phyloP scores from a whole-genome alignment of 768 basidiomycete genomes.

The Tephrocybe sp. region DNA sequence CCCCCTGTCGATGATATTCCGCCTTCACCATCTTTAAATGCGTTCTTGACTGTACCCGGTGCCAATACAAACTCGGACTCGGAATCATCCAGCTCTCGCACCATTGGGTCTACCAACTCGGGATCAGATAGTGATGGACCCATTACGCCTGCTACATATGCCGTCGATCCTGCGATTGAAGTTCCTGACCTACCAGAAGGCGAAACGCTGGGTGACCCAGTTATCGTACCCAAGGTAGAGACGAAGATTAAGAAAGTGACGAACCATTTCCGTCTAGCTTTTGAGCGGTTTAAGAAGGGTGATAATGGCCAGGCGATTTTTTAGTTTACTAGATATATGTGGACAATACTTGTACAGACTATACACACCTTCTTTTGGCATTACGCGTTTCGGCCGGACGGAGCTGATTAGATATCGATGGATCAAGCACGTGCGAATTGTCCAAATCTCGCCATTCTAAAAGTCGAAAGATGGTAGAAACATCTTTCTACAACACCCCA shows the following conservation, averaged over 20 bases:
- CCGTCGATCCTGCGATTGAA: conserved; percentile 38
- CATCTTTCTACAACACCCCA: conserved; percentile 24
- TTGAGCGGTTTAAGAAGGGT: conserved; percentile 18
- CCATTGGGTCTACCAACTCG: conserved; percentile 25
- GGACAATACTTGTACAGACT: conserved; percentile 3
- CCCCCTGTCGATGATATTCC: conserved; percentile 27
- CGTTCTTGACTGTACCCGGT: conserved; percentile 14
- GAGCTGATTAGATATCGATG: conserved; percentile 24
- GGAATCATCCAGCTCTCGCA: conserved; percentile 12
- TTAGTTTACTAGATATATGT: background rate
- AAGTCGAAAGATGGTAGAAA: conserved; percentile 9
- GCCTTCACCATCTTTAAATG: conserved; percentile 8
- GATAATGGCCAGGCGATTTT: background rate
- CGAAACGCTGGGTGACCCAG: conserved; percentile 29
- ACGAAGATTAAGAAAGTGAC: conserved; percentile 20
- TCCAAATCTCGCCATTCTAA: conserved; percentile 27
- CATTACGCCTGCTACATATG: conserved; percentile 43
- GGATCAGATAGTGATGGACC: conserved; percentile 42
- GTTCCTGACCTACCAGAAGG: conserved; percentile 41
- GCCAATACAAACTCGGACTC: conserved; percentile 8
- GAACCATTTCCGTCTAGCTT: conserved; percentile 33
- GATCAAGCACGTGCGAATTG: conserved; percentile 36
- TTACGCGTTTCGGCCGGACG: background rate
- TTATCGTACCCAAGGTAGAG: background rate
- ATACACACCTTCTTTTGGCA: conserved; percentile 6